Evolutionary conservation across 768 basidiomycete species (phyloP).

Genomic region (Amanita pallidorosea): DNA sequence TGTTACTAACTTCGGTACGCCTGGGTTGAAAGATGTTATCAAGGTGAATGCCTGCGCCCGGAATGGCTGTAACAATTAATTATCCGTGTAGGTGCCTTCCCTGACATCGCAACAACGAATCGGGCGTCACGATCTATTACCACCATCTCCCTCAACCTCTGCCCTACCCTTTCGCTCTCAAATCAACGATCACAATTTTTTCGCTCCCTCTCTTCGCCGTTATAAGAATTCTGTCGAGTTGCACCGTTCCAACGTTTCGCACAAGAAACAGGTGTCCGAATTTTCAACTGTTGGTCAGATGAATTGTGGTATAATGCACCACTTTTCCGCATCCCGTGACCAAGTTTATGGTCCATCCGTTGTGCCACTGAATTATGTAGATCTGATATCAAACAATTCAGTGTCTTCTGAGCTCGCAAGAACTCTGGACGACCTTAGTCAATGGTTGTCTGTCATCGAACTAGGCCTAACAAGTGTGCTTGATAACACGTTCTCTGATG

Average conservation of each 20-base stretch:
- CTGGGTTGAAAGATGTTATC: constrained; percentile 62
- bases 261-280: not conserved
- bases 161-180: constrained; percentile 15
- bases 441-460: constrained; percentile 71
- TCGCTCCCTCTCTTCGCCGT: not conserved
- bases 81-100: constrained; percentile 41
- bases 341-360: constrained; percentile 26
- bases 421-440: constrained; percentile 64
- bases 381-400: constrained; percentile 40
- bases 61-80: not conserved
- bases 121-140: constrained; percentile 57
- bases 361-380: constrained; percentile 59
- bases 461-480: constrained; percentile 59
- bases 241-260: not conserved
- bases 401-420: constrained; percentile 61
- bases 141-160: constrained; percentile 56
- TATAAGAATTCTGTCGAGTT: not conserved
- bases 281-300: not conserved
- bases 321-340: not conserved
- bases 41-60: constrained; percentile 34
- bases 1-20: constrained; percentile 23
- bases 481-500: constrained; percentile 36
- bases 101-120: constrained; percentile 61
- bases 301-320: not conserved
- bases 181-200: not conserved